Percentiles rank a stretch among this genome's conserved stretches.
These are phyloP conservation scores for Leptodontidium sp. DNA, from an alignment of 2,329 filamentous ascomycete genomes.

Conservation along the genomic window DNA sequence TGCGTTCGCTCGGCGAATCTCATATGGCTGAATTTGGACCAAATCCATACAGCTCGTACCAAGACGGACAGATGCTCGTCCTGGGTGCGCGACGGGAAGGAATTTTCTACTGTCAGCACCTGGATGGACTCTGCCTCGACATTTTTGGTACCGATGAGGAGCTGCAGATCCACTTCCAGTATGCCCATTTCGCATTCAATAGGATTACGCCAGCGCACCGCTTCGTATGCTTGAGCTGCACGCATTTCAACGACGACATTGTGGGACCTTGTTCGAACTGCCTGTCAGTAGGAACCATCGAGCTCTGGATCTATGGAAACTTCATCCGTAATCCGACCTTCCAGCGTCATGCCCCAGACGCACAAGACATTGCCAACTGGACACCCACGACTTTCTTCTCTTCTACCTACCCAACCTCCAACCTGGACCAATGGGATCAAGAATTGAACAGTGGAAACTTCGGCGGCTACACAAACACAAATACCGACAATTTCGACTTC, in stretches of 20 bases:
- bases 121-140: slow-evolving; percentile 35
- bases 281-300: slow-evolving; percentile 25
- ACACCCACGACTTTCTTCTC: slow-evolving; percentile 23
- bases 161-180: slow-evolving; percentile 41
- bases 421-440: slow-evolving; percentile 14
- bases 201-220: slow-evolving; percentile 39
- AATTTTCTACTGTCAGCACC: slow-evolving; percentile 35
- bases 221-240: slow-evolving; percentile 36
- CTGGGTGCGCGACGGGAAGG: slow-evolving; percentile 33
- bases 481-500: background rate
- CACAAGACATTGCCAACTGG: slow-evolving; percentile 25
- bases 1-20: slow-evolving; percentile 14
- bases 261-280: slow-evolving; percentile 33
- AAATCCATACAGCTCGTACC: slow-evolving; percentile 33
- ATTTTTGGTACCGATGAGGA: slow-evolving; percentile 32
- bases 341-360: slow-evolving; percentile 33
- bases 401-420: slow-evolving; percentile 1
- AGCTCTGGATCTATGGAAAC: slow-evolving; percentile 42
- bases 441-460: slow-evolving; percentile 1
- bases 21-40: slow-evolving; percentile 22
- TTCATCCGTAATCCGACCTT: slow-evolving; percentile 34
- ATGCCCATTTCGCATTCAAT: slow-evolving; percentile 39
- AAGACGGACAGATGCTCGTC: slow-evolving; percentile 37
- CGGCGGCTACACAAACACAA: slow-evolving; percentile 6
- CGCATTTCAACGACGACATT: slow-evolving; percentile 22